Evolutionary conservation across 345 rosid species (phyloP).

Genomic region (Erucastrum elatum): DNA sequence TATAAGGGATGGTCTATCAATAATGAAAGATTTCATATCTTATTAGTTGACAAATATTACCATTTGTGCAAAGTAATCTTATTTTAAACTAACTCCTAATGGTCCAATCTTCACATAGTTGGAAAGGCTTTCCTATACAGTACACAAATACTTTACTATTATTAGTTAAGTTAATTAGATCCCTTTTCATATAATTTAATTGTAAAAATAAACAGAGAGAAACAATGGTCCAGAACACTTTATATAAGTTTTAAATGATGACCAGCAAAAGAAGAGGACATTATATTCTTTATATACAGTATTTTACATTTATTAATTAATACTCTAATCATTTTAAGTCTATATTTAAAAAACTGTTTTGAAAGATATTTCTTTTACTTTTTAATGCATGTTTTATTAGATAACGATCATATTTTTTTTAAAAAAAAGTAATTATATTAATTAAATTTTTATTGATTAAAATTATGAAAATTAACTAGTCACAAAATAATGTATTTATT

Average conservation of each 20-base stretch:
- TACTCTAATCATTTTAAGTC: neutral
- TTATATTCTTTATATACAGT: neutral
- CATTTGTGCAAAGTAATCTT: constrained; percentile 20
- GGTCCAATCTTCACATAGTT: constrained; percentile 31
- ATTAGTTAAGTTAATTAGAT: neutral
- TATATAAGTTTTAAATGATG: neutral
- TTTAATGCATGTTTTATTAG: too few relatives aligned
- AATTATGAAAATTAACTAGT: too few relatives aligned
- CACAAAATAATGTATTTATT: too few relatives aligned
- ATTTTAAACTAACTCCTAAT: constrained; percentile 3
- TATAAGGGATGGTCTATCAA: neutral
- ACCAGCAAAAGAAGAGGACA: neutral
- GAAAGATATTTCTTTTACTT: too few relatives aligned
- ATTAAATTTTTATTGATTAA: too few relatives aligned
- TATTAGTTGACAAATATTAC: constrained; percentile 25
- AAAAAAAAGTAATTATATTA: too few relatives aligned
- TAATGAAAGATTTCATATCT: constrained; percentile 19
- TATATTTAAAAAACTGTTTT: too few relatives aligned
- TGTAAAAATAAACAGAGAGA: neutral
- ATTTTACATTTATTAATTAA: neutral
- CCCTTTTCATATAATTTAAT: neutral
- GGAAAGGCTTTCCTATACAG: constrained; percentile 8
- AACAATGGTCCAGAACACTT: neutral
- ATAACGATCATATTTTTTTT: too few relatives aligned
- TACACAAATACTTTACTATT: neutral